Percentiles rank a stretch among this genome's conserved stretches.
Conservation (phyloP, 345 rosid genomes). For the Salix udensis region DNA sequence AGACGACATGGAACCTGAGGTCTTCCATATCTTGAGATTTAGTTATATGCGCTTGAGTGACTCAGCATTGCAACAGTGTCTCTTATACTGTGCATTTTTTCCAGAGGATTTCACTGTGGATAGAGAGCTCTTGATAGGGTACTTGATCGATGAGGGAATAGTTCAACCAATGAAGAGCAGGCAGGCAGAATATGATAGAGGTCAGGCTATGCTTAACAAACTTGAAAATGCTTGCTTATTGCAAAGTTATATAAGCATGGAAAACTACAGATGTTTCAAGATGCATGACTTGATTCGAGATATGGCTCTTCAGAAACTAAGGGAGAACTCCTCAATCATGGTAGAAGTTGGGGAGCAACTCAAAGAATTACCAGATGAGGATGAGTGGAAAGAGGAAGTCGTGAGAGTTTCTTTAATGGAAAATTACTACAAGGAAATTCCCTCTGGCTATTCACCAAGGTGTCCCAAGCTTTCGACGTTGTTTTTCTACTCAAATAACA, state of each 20-base stretch:
- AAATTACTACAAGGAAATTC: background rate
- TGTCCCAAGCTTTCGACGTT: constrained; percentile 20
- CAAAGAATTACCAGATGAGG: constrained; percentile 7
- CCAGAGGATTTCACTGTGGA: background rate
- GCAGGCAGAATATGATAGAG: constrained; percentile 5
- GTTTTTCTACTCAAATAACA: background rate
- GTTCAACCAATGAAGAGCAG: background rate
- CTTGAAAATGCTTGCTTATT: constrained; percentile 16
- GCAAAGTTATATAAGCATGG: background rate
- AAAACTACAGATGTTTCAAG: constrained; percentile 13
- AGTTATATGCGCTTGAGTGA: constrained; percentile 16
- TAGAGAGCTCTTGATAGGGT: constrained; percentile 3
- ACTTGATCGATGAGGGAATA: constrained; percentile 22
- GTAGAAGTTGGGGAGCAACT: constrained; percentile 17
- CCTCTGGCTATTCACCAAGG: constrained; percentile 3
- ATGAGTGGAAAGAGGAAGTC: constrained; percentile 17
- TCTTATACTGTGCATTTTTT: constrained; percentile 25
- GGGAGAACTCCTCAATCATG: constrained; percentile 4
- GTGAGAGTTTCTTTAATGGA: constrained; percentile 10
- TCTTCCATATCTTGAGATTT: background rate
- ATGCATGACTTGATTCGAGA: constrained; percentile 30
- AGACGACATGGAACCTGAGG: background rate
- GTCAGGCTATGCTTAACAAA: constrained; percentile 11
- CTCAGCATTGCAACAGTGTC: constrained; percentile 15
- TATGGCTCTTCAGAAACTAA: constrained; percentile 15